Evolutionary conservation across 148 eudicot species (phyloP).

Genomic region (Limonium bicolor): DNA sequence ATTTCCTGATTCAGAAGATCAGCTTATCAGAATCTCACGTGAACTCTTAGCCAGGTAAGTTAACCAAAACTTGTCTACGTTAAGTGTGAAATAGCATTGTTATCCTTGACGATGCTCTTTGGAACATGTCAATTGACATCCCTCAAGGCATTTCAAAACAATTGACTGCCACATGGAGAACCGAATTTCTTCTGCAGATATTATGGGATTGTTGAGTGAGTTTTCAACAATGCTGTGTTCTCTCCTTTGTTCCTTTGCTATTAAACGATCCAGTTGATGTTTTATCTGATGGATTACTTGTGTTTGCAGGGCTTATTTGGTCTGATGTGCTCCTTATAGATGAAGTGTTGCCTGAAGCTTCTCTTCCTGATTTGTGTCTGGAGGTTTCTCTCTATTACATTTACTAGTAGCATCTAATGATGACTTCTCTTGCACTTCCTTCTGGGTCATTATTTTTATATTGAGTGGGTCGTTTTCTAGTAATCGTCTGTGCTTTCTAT

Average conservation of each 20-base stretch:
- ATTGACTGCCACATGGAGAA: conserved; percentile 31
- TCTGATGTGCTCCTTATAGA: conserved; percentile 76
- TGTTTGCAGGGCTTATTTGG: conserved; percentile 79
- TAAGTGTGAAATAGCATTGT: too few relatives aligned
- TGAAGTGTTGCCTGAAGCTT: conserved; percentile 91
- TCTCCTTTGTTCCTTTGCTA: too few relatives aligned
- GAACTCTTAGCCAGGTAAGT: conserved; percentile 55
- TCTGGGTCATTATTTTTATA: too few relatives aligned
- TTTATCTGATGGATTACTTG: too few relatives aligned
- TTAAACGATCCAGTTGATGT: too few relatives aligned
- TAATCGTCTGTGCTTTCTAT: conserved; percentile 4
- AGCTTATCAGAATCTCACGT: conserved; percentile 58
- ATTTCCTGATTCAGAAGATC: conserved; percentile 80
- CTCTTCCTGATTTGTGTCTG: conserved; percentile 50
- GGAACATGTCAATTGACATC: conserved; percentile 3
- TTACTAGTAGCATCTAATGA: neutral
- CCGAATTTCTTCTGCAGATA: conserved; percentile 32
- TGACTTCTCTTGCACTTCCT: too few relatives aligned
- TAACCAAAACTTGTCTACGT: too few relatives aligned
- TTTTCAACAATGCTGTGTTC: too few relatives aligned
- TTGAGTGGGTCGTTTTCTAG: conserved; percentile 2
- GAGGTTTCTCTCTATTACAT: conserved; percentile 37
- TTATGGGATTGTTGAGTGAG: conserved; percentile 64
- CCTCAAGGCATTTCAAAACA: conserved; percentile 69
- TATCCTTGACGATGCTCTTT: too few relatives aligned